Conservation (phyloP, 2,329 filamentous ascomycete species). For the Phaeosphaeriaceae sp. region DNA sequence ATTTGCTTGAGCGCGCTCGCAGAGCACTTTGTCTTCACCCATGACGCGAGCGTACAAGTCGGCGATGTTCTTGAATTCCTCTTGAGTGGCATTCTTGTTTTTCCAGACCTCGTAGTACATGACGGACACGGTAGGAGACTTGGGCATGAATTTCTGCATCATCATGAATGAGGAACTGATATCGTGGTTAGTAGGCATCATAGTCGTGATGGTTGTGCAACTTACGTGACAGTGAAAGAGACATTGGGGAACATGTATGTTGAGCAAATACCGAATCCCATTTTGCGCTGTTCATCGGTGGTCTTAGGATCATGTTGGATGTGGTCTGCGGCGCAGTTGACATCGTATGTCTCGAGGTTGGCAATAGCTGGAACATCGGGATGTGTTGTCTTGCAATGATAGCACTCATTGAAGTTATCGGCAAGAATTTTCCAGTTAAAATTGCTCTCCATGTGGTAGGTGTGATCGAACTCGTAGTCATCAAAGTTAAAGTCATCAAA, state of each 20-base stretch:
- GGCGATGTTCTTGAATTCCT: constrained; percentile 63
- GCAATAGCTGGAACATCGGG: constrained; percentile 63
- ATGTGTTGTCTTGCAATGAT: constrained; percentile 66
- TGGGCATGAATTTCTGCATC: constrained; percentile 67
- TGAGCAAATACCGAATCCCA: constrained; percentile 36
- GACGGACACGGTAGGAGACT: constrained; percentile 55
- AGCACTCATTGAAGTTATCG: constrained; percentile 72
- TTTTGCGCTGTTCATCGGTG: constrained; percentile 31
- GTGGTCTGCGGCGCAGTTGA: constrained; percentile 37
- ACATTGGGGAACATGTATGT: constrained; percentile 42
- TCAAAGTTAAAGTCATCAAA: constrained; percentile 42
- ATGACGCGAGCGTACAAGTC: constrained; percentile 69
- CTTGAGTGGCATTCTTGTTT: constrained; percentile 65
- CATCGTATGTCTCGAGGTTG: constrained; percentile 61
- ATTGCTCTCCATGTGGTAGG: constrained; percentile 39
- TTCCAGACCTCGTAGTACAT: constrained; percentile 70
- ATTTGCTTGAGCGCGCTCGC: constrained; percentile 65
- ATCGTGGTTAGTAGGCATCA: constrained; percentile 8
- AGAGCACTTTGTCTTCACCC: constrained; percentile 69
- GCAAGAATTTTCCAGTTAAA: constrained; percentile 46
- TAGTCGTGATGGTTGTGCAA: background rate
- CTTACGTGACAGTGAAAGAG: constrained; percentile 41
- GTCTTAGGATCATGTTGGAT: constrained; percentile 43
- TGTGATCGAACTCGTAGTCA: constrained; percentile 57
- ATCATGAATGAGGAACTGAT: constrained; percentile 62